phyloP scores from a whole-genome alignment of 495 filamentous ascomycete genomes.

The Hyaloscypha hepaticicola region DNA sequence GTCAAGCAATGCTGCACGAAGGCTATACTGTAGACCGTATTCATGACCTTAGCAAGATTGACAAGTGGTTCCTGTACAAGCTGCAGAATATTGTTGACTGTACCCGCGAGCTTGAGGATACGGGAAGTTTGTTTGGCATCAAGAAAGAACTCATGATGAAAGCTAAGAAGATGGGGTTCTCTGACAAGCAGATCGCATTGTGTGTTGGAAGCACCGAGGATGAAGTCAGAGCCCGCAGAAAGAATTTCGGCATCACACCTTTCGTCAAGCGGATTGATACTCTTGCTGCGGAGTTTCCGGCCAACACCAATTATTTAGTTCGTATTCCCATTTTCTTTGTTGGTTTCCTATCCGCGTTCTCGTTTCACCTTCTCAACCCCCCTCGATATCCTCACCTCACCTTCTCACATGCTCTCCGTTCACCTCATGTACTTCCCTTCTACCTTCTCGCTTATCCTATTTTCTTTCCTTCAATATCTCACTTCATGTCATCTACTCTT shows the following conservation, averaged over 20 bases:
- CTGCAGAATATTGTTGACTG: conserved; percentile 93
- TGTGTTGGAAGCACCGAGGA: conserved; percentile 86
- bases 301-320: conserved; percentile 85
- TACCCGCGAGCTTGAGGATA: conserved; percentile 79
- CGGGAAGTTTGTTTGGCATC: conserved; percentile 82
- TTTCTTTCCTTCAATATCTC: neutral
- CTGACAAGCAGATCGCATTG: conserved; percentile 88
- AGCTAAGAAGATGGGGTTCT: conserved; percentile 97
- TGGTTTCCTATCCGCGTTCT: neutral
- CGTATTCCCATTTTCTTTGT: neutral
- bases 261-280: conserved; percentile 96
- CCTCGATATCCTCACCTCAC: neutral
- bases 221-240: conserved; percentile 79
- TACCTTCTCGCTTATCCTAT: neutral
- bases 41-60: conserved; percentile 93
- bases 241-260: conserved; percentile 79
- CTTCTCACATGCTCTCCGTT: neutral
- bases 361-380: neutral
- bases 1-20: conserved; percentile 97
- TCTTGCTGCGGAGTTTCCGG: conserved; percentile 96
- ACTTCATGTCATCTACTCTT: too few relatives aligned
- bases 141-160: conserved; percentile 83
- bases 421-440: neutral
- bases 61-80: conserved; percentile 97
- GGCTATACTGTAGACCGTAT: conserved; percentile 87